phyloP scores from a whole-genome alignment of 2,329 filamentous ascomycete species.

The Colletotrichum incanum region DNA sequence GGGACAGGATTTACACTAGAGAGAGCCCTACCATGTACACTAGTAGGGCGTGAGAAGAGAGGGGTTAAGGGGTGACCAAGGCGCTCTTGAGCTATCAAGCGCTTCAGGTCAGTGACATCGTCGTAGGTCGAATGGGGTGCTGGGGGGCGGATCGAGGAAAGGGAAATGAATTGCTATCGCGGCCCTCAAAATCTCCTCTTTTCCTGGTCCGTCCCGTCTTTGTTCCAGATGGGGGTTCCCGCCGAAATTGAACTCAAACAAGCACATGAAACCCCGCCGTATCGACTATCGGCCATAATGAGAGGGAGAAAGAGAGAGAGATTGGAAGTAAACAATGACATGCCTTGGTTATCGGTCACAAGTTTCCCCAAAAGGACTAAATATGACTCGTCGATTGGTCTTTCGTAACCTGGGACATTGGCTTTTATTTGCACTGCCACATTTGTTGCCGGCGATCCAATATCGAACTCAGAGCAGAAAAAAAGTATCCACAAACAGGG shows the following conservation, averaged over 20 bases:
- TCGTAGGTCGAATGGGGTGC: not conserved
- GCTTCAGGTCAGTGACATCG: slow-evolving; percentile 26
- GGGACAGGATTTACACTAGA: slow-evolving; percentile 2
- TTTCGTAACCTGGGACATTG: slow-evolving; percentile 26
- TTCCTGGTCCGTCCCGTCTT: slow-evolving; percentile 16
- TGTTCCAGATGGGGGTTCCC: slow-evolving; percentile 24
- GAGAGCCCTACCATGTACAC: not conserved
- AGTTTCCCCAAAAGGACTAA: not conserved
- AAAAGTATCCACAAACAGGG: slow-evolving; percentile 31
- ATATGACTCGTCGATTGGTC: slow-evolving; percentile 33
- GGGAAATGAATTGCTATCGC: slow-evolving; percentile 17
- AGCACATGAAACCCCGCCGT: slow-evolving; percentile 19
- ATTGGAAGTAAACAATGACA: not conserved
- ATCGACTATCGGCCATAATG: not conserved
- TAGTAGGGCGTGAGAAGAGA: slow-evolving; percentile 5
- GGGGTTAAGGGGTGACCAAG: not conserved
- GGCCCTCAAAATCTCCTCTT: not conserved
- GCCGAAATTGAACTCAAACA: slow-evolving; percentile 35
- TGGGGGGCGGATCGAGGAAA: not conserved
- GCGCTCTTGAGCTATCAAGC: slow-evolving; percentile 14
- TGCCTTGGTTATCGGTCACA: not conserved
- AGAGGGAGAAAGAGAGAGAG: not conserved
- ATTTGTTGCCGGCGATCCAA: slow-evolving; percentile 18
- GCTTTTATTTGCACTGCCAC: slow-evolving; percentile 35
- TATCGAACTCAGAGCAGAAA: slow-evolving; percentile 1